Evolutionary conservation across 1,284 basidiomycete genomes (phyloP), one percentile per base, ranked within the genome.

Genomic region (Anthracocystis walkeri): DNA sequence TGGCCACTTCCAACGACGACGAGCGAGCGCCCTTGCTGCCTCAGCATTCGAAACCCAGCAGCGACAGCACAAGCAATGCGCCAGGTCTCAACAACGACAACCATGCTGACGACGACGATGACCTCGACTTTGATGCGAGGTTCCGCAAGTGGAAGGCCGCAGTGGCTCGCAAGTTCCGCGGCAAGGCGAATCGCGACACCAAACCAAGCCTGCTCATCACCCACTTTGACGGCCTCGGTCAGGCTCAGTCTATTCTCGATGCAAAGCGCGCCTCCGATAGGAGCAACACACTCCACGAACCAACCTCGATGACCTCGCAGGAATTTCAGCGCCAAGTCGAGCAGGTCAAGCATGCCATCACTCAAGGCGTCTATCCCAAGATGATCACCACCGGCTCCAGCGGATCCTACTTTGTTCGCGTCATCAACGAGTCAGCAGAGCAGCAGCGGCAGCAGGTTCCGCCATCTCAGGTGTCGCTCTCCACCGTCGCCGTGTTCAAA

Each of bases 351-450:
- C 52, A 57, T n/a, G 78, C 83, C 6, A 84, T 85, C 58, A 44
- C 29, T 4, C 57, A 70, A 14, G 79, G 83, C 18, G 23, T 82
- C 27, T 66, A 79, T 25, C 83, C 83, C 12, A 79, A 83, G 64
- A 84, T 84, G 82, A 85, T 85, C 61, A 63, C 78, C 21, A 75
- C 77, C 1, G 83, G 83, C 27, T 77, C 77, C 2, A 80, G 77
- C 38, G 83, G 83, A 16, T 84, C 83, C 20, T 85, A 85, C 54
- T 82, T 85, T 64, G 79, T 72, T 21, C 68, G 73, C 33, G 58
- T 75, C 27, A 62, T 64, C 7, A 31, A 33, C 16, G 56, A 49
- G 8, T 12, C 65, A 11, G 16, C 56, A 3, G 35, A 21, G 2
- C 35, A 44, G 45, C 40, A n/a, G 3, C n/a, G n/a, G n/a, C 14